Evolutionary conservation across 2,329 filamentous ascomycete species (phyloP), one percentile per base, ranked within the genome.

Genomic region (Fusarium guadeloupense): DNA sequence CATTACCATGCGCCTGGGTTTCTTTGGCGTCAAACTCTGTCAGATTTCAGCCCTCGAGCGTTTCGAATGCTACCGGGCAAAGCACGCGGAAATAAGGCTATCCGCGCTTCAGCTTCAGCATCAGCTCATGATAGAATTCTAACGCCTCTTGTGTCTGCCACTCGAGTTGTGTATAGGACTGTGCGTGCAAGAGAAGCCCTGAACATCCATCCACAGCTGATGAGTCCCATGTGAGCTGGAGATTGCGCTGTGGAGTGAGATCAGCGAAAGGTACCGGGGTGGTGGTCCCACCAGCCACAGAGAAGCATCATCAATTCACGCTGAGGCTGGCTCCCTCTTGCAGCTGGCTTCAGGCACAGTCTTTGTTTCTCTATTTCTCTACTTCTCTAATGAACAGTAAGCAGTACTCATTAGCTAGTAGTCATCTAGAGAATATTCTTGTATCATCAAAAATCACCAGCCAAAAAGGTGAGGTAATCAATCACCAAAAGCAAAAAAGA

Each of bases 181-280:
- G n/a, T n/a, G n/a, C n/a, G n/a, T n/a, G n/a, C n/a, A n/a, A n/a
- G n/a, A n/a, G n/a, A n/a, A n/a, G n/a, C n/a, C n/a, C n/a, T n/a
- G n/a, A n/a, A n/a, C n/a, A n/a, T n/a, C n/a, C n/a, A n/a, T n/a
- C n/a, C 21, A 42, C 28, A 40, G 25, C 25, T 25, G 38, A 51
- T 14, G 23, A 16, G 21, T 35, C 38, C 37, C 47, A 46, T 64
- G 47, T 49, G 61, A 53, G 35, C 48, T 46, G 54, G 62, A 66
- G 49, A 66, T 66, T 66, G 12, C 59, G 8, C 14, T 60, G 62
- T 63, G 62, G 44, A 47, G 28, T 41, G 30, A 56, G 62, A 66
- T 66, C 62, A 26, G 37, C 47, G 28, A 35, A 33, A 35, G 40
- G 23, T 35, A n/a, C 14, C 21, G 16, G 58, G 34, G 16, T 19